Evolutionary conservation across 2,329 filamentous ascomycete genomes (phyloP), one percentile per base, ranked within the genome.

Genomic region (Fusarium goolgardi): DNA sequence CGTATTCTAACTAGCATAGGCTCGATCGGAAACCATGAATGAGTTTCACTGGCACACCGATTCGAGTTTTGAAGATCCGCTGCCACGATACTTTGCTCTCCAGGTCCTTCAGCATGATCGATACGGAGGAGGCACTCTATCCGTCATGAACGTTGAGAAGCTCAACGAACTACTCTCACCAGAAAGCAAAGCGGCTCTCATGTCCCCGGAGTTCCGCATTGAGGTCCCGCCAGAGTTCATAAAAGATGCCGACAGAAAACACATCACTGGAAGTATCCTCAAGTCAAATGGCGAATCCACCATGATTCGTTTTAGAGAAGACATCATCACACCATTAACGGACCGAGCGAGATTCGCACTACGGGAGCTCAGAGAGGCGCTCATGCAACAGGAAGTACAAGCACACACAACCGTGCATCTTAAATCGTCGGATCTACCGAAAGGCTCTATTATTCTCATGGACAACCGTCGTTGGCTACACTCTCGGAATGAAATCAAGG

Each of bases 1-100:
- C 6, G 20, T 15, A 45, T 45, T 9, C 18, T 50, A 10, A 50
- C 32, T 20, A 1, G 1, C 20, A 4, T 5, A 50, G 46, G 31
- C 46, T 12, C 32, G 46, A 20, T 50, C 46, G 5, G 80, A 82
- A 60, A 82, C 81, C 1, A 81, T 80, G 78, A 61, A 76, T 0
- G 70, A 78, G 2, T 82, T 82, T 29, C 77, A 80, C 0, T 82
- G 81, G 81, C 81, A 82, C 46, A n/a, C n/a, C n/a, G n/a, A n/a
- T n/a, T n/a, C n/a, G n/a, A 81, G 79, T 63, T 82, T 82, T 46
- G 81, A 82, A 47, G 52, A 74, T 1, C 61, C 65, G 0, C 73
- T 78, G 1, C 80, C 81, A 3, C 56, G 77, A 5, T 81, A 75
- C 46, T 81, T 82, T 46, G 81, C 79, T 0, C 75, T 82, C 0